Evolutionary conservation across 345 rosid genomes (phyloP).

Genomic region (Syzygium aromaticum): DNA sequence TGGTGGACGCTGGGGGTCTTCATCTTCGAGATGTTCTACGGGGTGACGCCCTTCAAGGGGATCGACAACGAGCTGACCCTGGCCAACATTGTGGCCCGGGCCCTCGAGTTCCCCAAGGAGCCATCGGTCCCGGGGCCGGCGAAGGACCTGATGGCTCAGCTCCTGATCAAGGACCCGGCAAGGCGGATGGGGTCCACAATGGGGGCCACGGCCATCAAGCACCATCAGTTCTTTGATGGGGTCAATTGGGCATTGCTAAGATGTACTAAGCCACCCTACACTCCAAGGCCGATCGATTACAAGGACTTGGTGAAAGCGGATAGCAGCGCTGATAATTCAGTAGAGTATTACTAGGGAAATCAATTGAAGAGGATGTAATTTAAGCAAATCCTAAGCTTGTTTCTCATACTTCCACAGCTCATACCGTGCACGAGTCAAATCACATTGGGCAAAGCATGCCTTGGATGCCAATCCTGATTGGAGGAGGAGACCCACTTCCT

Average conservation of each 20-base stretch:
- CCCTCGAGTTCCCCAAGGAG: constrained; percentile 56
- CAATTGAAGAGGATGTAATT: not conserved
- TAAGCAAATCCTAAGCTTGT: not conserved
- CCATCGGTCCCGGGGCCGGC: constrained; percentile 29
- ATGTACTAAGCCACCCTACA: constrained; percentile 38
- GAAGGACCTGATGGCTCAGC: constrained; percentile 45
- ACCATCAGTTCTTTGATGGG: constrained; percentile 40
- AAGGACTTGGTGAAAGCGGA: not conserved
- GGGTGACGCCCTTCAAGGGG: constrained; percentile 50
- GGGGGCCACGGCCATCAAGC: constrained; percentile 50
- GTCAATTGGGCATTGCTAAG: constrained; percentile 60
- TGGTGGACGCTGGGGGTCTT: constrained; percentile 71
- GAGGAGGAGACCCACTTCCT: not conserved
- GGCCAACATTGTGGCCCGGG: constrained; percentile 54
- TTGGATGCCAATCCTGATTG: not conserved
- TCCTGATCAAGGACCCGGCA: constrained; percentile 39
- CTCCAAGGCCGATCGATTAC: constrained; percentile 15
- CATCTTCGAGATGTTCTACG: constrained; percentile 47
- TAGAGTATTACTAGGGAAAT: constrained; percentile 30
- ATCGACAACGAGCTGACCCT: constrained; percentile 46
- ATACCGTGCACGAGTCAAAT: not conserved
- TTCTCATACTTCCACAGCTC: not conserved
- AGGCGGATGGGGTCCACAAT: constrained; percentile 45
- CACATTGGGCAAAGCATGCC: not conserved
- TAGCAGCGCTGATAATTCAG: constrained; percentile 7